Conservation (phyloP, 805 yeast species). For the Kodamaea leandrae region DNA sequence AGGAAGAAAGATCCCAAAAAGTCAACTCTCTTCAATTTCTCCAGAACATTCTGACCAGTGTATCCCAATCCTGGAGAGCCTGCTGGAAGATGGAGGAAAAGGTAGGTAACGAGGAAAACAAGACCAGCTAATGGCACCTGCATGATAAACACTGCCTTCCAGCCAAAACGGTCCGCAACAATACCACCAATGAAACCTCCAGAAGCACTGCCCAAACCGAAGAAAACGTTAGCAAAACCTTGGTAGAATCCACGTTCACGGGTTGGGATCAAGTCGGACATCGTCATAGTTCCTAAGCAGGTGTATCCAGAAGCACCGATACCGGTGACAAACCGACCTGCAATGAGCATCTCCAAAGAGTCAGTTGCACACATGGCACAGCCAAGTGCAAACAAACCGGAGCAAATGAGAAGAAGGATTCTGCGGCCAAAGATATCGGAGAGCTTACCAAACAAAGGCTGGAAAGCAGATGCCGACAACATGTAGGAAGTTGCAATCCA, state of each 20-base stretch:
- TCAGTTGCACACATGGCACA: slow-evolving; percentile 54
- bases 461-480: slow-evolving; percentile 67
- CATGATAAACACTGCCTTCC: slow-evolving; percentile 43
- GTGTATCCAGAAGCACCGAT: slow-evolving; percentile 91
- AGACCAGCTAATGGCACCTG: slow-evolving; percentile 44
- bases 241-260: slow-evolving; percentile 79
- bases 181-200: slow-evolving; percentile 52
- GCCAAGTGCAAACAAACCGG: slow-evolving; percentile 54
- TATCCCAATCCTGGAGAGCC: slow-evolving; percentile 58
- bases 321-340: slow-evolving; percentile 74
- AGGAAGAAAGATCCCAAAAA: slow-evolving; percentile 61
- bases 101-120: slow-evolving; percentile 36
- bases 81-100: slow-evolving; percentile 46
- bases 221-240: slow-evolving; percentile 75
- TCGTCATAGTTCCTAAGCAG: slow-evolving; percentile 69
- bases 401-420: slow-evolving; percentile 49
- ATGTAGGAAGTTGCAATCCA: slow-evolving; percentile 76
- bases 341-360: slow-evolving; percentile 46
- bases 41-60: slow-evolving; percentile 42
- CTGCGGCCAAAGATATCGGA: slow-evolving; percentile 71
- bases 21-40: slow-evolving; percentile 59
- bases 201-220: slow-evolving; percentile 62
- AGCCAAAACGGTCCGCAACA: slow-evolving; percentile 53
- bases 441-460: slow-evolving; percentile 68
- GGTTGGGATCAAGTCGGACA: slow-evolving; percentile 73